These are phyloP conservation scores for Ganoderma sinense DNA, from an alignment of 1,284 basidiomycete species.

Conservation along the genomic window DNA sequence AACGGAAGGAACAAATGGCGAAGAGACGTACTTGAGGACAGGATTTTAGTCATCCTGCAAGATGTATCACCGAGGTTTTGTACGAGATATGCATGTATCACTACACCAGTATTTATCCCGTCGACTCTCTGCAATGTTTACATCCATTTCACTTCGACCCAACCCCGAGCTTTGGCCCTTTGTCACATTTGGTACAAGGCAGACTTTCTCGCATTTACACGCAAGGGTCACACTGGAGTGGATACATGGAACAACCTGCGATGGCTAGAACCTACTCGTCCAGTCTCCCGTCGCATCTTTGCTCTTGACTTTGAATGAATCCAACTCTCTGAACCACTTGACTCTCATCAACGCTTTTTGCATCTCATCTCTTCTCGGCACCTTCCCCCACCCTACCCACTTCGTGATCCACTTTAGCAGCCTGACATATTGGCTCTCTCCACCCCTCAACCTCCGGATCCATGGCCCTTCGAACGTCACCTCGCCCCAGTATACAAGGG, in stretches of 20 bases:
- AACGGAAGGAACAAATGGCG: slow-evolving; percentile 40
- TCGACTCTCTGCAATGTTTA: not conserved
- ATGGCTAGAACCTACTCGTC: not conserved
- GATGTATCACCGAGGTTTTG: not conserved
- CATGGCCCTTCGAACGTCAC: slow-evolving; percentile 67
- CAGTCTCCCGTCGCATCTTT: slow-evolving; percentile 3
- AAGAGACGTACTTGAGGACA: slow-evolving; percentile 31
- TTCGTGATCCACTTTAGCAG: slow-evolving; percentile 68
- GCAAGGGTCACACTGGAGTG: not conserved
- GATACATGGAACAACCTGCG: not conserved
- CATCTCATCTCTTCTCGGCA: slow-evolving; percentile 54
- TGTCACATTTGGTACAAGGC: not conserved
- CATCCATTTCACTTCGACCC: too few relatives aligned
- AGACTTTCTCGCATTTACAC: not conserved
- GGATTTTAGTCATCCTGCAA: not conserved
- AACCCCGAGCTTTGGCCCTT: not conserved
- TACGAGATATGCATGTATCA: slow-evolving; percentile 17
- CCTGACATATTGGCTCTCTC: slow-evolving; percentile 52
- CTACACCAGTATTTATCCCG: slow-evolving; percentile 9
- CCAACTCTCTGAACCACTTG: slow-evolving; percentile 27
- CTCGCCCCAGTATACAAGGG: slow-evolving; percentile 77
- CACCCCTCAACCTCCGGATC: slow-evolving; percentile 51
- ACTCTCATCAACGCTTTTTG: slow-evolving; percentile 24
- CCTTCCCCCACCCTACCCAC: slow-evolving; percentile 66
- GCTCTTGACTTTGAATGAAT: not conserved